Conservation (phyloP, 331 rosid genomes). For the Cydonia oblonga region DNA sequence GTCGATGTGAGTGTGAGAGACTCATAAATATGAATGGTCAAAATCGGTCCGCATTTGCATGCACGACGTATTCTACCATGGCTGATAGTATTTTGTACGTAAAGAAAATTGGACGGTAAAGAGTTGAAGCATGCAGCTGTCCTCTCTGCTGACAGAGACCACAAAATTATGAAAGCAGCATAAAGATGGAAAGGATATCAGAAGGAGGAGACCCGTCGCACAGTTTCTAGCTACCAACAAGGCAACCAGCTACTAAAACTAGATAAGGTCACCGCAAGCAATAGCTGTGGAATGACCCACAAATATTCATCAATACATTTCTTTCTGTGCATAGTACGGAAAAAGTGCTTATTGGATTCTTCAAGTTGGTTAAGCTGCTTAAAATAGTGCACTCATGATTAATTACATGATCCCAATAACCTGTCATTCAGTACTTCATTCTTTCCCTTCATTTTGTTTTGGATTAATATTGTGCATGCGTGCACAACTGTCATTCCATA, state of each 20-base stretch:
- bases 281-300: neutral
- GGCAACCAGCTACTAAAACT: neutral
- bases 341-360: neutral
- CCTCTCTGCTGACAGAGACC: neutral
- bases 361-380: slow-evolving; percentile 1
- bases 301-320: slow-evolving; percentile 20
- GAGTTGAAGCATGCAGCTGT: neutral
- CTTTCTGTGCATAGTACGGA: slow-evolving; percentile 35
- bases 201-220: neutral
- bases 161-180: neutral
- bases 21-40: neutral
- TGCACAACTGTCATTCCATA: neutral
- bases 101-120: neutral
- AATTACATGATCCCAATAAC: neutral
- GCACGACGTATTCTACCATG: neutral
- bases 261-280: neutral
- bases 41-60: neutral
- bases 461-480: neutral
- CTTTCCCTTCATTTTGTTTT: neutral
- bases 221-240: no score
- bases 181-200: neutral
- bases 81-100: neutral
- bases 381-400: neutral
- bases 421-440: neutral
- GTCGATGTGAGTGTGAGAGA: neutral